phyloP scores from a whole-genome alignment of 2,329 filamentous ascomycete species.

The Emergomyces pasteurianus region DNA sequence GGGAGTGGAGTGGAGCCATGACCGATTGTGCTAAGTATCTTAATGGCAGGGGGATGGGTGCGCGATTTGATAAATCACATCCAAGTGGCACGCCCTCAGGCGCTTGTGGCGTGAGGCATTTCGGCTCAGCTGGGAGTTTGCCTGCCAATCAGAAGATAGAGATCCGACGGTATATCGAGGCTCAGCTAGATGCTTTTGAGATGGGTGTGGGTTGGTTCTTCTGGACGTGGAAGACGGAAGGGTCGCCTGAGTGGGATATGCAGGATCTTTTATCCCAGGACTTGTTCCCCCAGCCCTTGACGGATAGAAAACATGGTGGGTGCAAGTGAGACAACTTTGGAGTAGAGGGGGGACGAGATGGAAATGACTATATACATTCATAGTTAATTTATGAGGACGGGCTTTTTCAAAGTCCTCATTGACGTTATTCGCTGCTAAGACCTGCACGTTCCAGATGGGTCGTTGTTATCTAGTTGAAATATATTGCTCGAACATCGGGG shows the following conservation, averaged over 20 bases:
- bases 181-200: slow-evolving; percentile 36
- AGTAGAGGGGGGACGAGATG: neutral
- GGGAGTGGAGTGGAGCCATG: slow-evolving; percentile 58
- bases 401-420: neutral
- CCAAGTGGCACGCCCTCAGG: slow-evolving; percentile 38
- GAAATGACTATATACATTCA: neutral
- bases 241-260: slow-evolving; percentile 39
- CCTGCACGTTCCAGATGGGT: neutral
- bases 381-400: neutral
- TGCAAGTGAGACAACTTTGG: slow-evolving; percentile 12
- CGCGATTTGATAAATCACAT: slow-evolving; percentile 47
- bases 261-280: slow-evolving; percentile 30
- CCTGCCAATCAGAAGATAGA: slow-evolving; percentile 24
- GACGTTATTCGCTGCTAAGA: neutral
- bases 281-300: slow-evolving; percentile 37
- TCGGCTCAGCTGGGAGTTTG: slow-evolving; percentile 36
- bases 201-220: slow-evolving; percentile 30
- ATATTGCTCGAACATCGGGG: neutral
- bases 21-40: slow-evolving; percentile 45
- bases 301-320: slow-evolving; percentile 22
- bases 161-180: slow-evolving; percentile 34
- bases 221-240: slow-evolving; percentile 41
- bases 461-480: neutral
- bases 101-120: slow-evolving; percentile 41
- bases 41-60: slow-evolving; percentile 47